Evolutionary conservation across 1,284 basidiomycete species (phyloP).

Genomic region (Tilletia indica): DNA sequence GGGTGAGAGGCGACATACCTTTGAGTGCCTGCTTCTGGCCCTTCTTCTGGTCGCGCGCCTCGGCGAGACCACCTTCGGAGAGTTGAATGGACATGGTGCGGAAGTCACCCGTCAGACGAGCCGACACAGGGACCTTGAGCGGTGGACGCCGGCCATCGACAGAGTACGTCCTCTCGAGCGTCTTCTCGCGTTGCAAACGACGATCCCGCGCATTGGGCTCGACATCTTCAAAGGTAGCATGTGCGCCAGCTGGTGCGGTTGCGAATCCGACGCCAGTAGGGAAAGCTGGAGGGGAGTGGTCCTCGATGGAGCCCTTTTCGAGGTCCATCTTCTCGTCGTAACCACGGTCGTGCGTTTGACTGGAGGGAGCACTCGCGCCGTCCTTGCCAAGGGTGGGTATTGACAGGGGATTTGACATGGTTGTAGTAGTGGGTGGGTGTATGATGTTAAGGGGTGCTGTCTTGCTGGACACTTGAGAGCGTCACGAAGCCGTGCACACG

Average conservation of each 20-base stretch:
- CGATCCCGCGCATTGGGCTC: not conserved
- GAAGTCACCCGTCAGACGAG: constrained; percentile 44
- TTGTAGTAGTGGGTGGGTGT: not conserved
- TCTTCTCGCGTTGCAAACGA: constrained; percentile 7
- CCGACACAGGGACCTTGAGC: constrained; percentile 26
- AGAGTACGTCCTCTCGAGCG: constrained; percentile 28
- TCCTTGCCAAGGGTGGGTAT: not conserved
- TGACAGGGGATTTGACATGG: not conserved
- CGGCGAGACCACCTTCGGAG: constrained; percentile 35
- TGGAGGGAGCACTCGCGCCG: not conserved
- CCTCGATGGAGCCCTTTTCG: constrained; percentile 14
- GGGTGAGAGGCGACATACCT: constrained; percentile 26
- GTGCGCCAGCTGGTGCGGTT: not conserved
- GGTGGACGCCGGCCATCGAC: constrained; percentile 24
- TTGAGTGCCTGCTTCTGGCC: constrained; percentile 21
- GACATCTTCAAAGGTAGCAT: not conserved
- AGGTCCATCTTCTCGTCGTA: not conserved
- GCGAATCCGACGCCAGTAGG: not conserved
- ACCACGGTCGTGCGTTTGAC: not conserved
- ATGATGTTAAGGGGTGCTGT: not conserved
- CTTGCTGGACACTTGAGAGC: too few species aligned
- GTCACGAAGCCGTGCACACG: too few species aligned
- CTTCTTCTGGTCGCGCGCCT: constrained; percentile 20
- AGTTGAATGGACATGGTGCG: constrained; percentile 47
- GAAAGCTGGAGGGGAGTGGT: not conserved